Base-by-base conservation (phyloP, 495 filamentous ascomycete genomes). In the Neurospora sp. region DNA sequence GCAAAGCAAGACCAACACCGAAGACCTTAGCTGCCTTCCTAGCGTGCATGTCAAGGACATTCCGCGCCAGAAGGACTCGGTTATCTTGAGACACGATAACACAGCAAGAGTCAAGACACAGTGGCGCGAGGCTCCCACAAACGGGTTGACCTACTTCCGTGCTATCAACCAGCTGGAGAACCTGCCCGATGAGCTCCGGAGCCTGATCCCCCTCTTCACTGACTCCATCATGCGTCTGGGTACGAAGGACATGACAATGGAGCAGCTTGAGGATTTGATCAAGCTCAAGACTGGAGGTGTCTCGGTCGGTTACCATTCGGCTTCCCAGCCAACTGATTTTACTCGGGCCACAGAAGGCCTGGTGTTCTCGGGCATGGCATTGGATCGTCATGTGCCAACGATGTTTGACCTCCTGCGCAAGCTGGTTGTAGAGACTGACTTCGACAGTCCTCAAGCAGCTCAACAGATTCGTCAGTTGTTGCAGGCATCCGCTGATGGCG, bases 241-340 rank as follows among this genome's bases (percentile, higher is more conserved):
- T 35, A 98, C 96, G 10, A 90, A 90, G 71, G 87, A 90, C 72
- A 91, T 89, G 84, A 89, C 92, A 0, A 97, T 97, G 93, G 96
- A 97, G 79, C 88, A 98, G 78, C 87, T 97, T 53, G 96, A 99
- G 80, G 96, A 98, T 79, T 82, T 93, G 47, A 98, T 98, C 77
- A 98, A 97, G 77, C 85, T 98, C 14, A 97, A 97, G 82, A 99
- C 95, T 6, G 96, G 96, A n/a, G 96, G 96, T 14, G 86, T 99
- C 14, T 90, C 88, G 10, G 89, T 93, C 35, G 89, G 90, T 0
- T 94, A 96, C 72, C 89, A 94, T 82, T 85, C 92, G 31, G 87
- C 92, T 1, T 88, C 94, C 0, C 92, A 89, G 14, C 93, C 95
- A 8, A 86, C 83, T 12, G 88, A 94, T 70, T 87, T 94, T 61